Conservation (phyloP, 208 protist genomes). For the Crithidia thermophila region DNA sequence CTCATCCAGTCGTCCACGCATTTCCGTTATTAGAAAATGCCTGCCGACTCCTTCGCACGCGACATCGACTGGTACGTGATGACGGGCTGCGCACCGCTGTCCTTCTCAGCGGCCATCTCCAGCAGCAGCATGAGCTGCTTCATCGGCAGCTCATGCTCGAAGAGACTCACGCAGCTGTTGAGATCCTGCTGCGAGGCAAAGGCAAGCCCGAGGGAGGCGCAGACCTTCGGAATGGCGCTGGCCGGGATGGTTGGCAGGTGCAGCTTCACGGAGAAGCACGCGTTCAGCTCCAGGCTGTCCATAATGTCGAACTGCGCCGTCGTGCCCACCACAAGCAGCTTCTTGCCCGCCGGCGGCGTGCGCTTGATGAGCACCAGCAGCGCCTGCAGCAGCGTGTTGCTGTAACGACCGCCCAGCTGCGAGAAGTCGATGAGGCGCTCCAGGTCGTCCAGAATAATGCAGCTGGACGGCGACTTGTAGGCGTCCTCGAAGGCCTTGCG, state of each 20-base stretch:
- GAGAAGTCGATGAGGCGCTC: constrained; percentile 98
- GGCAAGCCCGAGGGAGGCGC: constrained; percentile 40
- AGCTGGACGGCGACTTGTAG: constrained; percentile 96
- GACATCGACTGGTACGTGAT: constrained; percentile 52
- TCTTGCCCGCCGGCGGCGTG: constrained; percentile 89
- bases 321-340: constrained; percentile 96
- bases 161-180: constrained; percentile 32
- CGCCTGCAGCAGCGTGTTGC: constrained; percentile 97
- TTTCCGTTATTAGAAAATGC: constrained; percentile 22
- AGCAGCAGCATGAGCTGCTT: constrained; percentile 84
- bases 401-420: constrained; percentile 98
- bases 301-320: constrained; percentile 91
- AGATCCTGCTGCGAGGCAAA: constrained; percentile 45
- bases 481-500: constrained; percentile 99
- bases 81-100: constrained; percentile 21
- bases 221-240: constrained; percentile 44
- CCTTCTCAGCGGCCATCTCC: constrained; percentile 76
- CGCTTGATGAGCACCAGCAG: constrained; percentile 96
- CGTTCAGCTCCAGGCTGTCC: constrained; percentile 90
- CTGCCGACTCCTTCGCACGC: constrained; percentile 62
- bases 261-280: constrained; percentile 91
- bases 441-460: constrained; percentile 98
- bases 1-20: neutral
- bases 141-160: constrained; percentile 59
- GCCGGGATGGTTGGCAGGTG: constrained; percentile 54